Base-by-base conservation (phyloP, 148 eudicot species). In the Vaccinium myrtillus region DNA sequence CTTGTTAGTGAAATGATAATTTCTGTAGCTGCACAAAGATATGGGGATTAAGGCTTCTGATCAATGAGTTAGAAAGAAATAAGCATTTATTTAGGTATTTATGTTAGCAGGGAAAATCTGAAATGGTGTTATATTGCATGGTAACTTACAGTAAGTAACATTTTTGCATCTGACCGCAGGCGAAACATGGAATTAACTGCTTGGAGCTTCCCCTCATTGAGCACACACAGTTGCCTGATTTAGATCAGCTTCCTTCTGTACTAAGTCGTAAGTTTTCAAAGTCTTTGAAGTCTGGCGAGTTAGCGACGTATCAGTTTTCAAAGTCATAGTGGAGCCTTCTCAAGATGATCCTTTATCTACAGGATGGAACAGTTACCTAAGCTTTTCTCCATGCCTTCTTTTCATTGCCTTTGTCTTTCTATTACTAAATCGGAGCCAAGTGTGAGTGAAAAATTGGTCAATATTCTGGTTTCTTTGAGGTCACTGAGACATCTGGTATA, bases 131-230 rank as follows among this genome's bases (percentile, higher is more conserved):
- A 32, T 21, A 78, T 27, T 43, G 43, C 18, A 8, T 18, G 73
- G 61, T 54, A 32, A 21, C 14, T 84, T 21, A 14, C 25, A 48
- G 54, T 71, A 43, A 19, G 11, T 75, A 30, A 12, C 15, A 23
- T 75, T 73, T 63, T 78, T 55, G 16, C 59, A 13, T 14, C n/a
- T 61, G 51, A 21, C 1, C 85, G 84, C 90, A 97, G 99, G 95
- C 85, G 2, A 90, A 91, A 85, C 93, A 88, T 82, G 95, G 94
- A 48, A 87, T 95, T 83, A 48, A 82, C 63, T 92, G 94, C 86
- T 87, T 97, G 89, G 99, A 97, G 91, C 91, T 95, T 77, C 99
- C 99, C 84, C 98, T 97, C 50, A 93, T 97, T 84, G 92, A 94
- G 88, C 99, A 97, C 75, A 90, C 84, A 63, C 83, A 85, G 79